A percentile compares a stretch with the other conserved stretches of the same genome.
Evolutionary conservation across 2,329 filamentous ascomycete genomes (phyloP).

Genomic region (Aspergillus sp.): DNA sequence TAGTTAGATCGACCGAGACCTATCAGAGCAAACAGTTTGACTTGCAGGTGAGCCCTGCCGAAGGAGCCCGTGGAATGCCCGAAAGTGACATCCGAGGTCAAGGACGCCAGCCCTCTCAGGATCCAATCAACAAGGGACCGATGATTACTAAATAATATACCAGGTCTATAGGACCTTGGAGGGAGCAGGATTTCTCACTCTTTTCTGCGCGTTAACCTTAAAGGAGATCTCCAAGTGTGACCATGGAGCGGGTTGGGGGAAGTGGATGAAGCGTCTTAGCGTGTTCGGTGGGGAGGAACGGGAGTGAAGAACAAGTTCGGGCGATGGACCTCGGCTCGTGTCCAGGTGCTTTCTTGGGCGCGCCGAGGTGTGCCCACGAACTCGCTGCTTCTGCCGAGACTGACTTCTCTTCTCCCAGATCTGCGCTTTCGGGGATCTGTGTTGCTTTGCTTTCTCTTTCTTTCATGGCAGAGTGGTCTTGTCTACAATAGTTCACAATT

Average conservation of each 20-base stretch:
- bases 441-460: not conserved
- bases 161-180: not conserved
- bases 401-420: not conserved
- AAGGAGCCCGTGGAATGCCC: conserved; percentile 12
- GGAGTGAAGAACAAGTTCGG: conserved; percentile 11
- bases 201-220: not conserved
- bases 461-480: not conserved
- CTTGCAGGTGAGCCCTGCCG: conserved; percentile 11
- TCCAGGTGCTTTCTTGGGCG: conserved; percentile 17
- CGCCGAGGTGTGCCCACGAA: conserved; percentile 31
- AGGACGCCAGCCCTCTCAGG: conserved; percentile 1
- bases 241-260: not conserved
- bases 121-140: not conserved
- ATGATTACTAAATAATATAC: not conserved
- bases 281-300: conserved; percentile 18
- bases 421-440: not conserved
- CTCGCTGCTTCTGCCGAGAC: conserved; percentile 2
- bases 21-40: conserved; percentile 7
- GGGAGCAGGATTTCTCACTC: not conserved
- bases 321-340: conserved; percentile 33
- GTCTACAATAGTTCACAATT: not conserved
- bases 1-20: conserved; percentile 1
- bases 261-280: not conserved
- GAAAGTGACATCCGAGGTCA: conserved; percentile 19
- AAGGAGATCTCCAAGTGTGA: not conserved